Base-by-base conservation (phyloP, 228 moss, liverwort and hornwort species). In the Sphagnum magellanicum region DNA sequence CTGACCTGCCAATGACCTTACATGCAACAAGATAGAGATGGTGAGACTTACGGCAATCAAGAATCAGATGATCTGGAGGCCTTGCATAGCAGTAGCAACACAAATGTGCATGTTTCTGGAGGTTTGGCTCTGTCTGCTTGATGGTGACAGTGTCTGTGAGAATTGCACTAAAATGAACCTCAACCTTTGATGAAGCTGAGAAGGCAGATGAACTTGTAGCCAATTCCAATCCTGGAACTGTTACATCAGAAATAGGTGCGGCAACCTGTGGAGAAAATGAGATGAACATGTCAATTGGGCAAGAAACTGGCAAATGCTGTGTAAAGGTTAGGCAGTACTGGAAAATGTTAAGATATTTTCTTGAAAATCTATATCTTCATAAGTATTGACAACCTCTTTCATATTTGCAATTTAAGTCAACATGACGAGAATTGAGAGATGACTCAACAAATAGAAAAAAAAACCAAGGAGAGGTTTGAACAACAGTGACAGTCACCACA, bases 1-100 rank as follows among this genome's bases (percentile, higher is more conserved):
- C 10, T 6, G 16, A 61, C 6, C 16, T 6, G 11, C 16, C 16
- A 16, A 8, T 53, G 58, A 32, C 48, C n/a, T 53, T 50, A 67
- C 49, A 51, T 10, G 60, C 53, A 16, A 70, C 68, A 67, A 60
- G 49, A 32, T n/a, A 8, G 10, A 66, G 55, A 16, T 32, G 7
- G 14, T 32, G 58, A 32, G 72, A 73, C 82, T 86, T 67, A 82
- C 82, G 77, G 71, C 86, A 86, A 75, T 86, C 86, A 52, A 86
- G 82, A 63, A 86, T 82, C 6, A 86, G 72, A 71, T 86, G 79
- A 52, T 82, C 86, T 66, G 86, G 82, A 63, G 77, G 77, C 16
- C 82, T 77, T 74, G 67, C 71, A 52, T 77, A 86, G 70, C 86
- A 82, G 68, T 86, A 86, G 78, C 82, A 86, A 73, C 86, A 86